Evolutionary conservation across 169 alveolate genomes (phyloP).

Genomic region (Plasmodium berghei): DNA sequence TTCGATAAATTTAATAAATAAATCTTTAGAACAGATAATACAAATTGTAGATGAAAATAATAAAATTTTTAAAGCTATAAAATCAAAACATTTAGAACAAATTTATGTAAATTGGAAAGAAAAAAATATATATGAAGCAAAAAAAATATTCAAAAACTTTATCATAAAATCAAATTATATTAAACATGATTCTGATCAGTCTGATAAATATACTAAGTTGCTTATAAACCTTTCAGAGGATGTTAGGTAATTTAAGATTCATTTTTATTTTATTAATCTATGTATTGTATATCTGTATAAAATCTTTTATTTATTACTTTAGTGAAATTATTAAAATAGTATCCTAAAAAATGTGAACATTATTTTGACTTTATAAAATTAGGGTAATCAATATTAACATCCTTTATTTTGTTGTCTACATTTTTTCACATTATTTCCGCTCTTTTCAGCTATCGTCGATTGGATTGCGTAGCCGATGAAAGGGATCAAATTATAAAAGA

Average conservation of each 20-base stretch:
- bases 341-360: too few relatives aligned
- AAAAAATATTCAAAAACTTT: slow-evolving; percentile 28
- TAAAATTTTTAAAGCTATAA: slow-evolving; percentile 19
- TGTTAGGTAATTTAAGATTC: slow-evolving; percentile 12
- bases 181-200: slow-evolving; percentile 33
- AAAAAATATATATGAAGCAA: slow-evolving; percentile 46
- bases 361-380: too few relatives aligned
- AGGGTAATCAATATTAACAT: too few relatives aligned
- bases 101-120: slow-evolving; percentile 26
- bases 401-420: too few relatives aligned
- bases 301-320: too few relatives aligned
- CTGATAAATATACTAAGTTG: slow-evolving; percentile 5
- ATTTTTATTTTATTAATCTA: neutral
- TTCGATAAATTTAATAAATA: slow-evolving; percentile 28
- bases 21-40: slow-evolving; percentile 24
- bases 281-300: neutral
- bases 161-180: slow-evolving; percentile 35
- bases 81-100: slow-evolving; percentile 5
- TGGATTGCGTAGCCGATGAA: slow-evolving; percentile 77
- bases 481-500: slow-evolving; percentile 77
- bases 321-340: too few relatives aligned
- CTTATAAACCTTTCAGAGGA: slow-evolving; percentile 16
- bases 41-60: slow-evolving; percentile 17
- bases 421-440: neutral
- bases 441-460: slow-evolving; percentile 75